Base-by-base conservation (phyloP, 192 early-diverging fungal species). In the Dispira parvispora region DNA sequence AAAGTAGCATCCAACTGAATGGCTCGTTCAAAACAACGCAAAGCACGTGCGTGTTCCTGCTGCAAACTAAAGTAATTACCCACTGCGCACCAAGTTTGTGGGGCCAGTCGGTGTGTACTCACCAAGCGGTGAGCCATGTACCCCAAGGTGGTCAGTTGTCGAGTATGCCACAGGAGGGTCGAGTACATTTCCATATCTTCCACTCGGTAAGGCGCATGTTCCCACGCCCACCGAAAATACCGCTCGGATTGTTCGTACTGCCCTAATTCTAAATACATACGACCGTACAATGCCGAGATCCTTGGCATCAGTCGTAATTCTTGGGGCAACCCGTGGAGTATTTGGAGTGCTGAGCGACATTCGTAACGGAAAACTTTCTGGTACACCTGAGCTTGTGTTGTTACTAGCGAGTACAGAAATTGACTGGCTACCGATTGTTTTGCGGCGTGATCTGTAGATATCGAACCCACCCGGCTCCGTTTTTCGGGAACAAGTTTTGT, bases 181-280 rank as follows among this genome's bases (percentile, higher is more conserved):
- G 89, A 89, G 64, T 87, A 94, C 9, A 84, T 67, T 60, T 96
- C 93, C 86, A 94, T 87, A 49, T 84, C 84, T 38, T 80, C 77
- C 27, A 84, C 64, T 4, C 87, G 79, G 67, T 79, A 83, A 11
- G 88, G 85, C 44, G 91, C 90, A 42, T 84, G 32, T 14, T 75
- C 52, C 26, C 86, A 74, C 13, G 78, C 78, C 0, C 65, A 67
- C 11, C 58, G 63, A 66, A 87, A 86, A 45, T 71, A 75, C 54
- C 70, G 69, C 5, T 72, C 74, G 2, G 82, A 83, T 73, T 88
- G 79, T 9, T 71, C 61, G 49, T 78, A 81, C 62, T 74, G 23
- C 0, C 75, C 79, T 2, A 75, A 58, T 61, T 81, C 79, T 65
- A 76, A 82, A 56, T 69, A 78, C 20, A 73, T 65, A 8, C 75